Conservation (phyloP, 2,329 filamentous ascomycete genomes). For the Trichoderma lentiforme region DNA sequence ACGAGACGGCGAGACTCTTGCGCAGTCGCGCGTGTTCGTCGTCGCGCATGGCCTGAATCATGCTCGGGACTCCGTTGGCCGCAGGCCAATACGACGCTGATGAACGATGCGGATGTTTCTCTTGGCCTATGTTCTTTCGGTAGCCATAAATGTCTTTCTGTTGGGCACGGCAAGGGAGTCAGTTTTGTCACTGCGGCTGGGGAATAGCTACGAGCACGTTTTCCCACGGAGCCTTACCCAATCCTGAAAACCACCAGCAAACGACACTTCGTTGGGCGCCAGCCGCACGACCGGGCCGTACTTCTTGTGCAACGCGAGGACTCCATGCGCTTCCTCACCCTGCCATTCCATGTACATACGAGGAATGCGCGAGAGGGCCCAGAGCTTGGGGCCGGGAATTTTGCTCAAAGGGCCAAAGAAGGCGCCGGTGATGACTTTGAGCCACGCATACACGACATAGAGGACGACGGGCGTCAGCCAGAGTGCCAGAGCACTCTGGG, state of each 20-base stretch:
- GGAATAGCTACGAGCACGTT: background rate
- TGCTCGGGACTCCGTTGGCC: background rate
- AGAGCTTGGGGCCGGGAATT: background rate
- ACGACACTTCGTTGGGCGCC: conserved; percentile 57
- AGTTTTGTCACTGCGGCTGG: background rate
- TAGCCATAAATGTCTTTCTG: background rate
- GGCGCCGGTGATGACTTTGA: background rate
- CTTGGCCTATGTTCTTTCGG: background rate
- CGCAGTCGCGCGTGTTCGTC: background rate
- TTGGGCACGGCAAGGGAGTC: background rate
- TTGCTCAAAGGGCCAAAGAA: conserved; percentile 1
- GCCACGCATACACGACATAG: background rate
- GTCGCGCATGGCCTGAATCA: background rate
- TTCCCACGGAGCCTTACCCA: background rate
- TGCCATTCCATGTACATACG: background rate
- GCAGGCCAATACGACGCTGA: background rate
- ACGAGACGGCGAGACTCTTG: background rate
- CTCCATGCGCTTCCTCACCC: background rate
- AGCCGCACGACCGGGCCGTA: conserved; percentile 58
- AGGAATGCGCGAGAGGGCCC: background rate
- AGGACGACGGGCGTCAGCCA: background rate
- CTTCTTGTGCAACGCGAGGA: conserved; percentile 36
- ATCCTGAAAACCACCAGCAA: conserved; percentile 28
- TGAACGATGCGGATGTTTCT: background rate
- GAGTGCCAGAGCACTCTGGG: background rate